Evolutionary conservation across 2,329 filamentous ascomycete species (phyloP), one percentile per base, ranked within the genome.

Genomic region (Alternaria viburni): DNA sequence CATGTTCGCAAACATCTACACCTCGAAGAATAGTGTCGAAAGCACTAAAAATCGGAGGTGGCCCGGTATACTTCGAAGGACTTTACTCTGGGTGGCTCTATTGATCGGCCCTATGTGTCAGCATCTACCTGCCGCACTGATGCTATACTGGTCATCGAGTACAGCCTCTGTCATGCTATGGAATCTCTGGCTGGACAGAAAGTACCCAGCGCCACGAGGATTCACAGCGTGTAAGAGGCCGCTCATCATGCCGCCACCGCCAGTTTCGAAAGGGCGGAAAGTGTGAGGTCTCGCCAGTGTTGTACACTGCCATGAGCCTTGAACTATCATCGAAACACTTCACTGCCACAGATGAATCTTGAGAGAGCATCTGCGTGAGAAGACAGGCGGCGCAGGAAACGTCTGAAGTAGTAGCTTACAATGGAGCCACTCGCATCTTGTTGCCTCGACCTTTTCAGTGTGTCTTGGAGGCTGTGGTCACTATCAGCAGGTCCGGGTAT

Each of bases 1-100:
- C 5, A 84, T 88, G 61, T 74, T 88, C 15, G 65, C 81, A 8
- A 87, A 86, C 65, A 74, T 88, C 9, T 78, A 73, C 54, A 63
- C 69, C 10, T 64, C 67, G 12, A 76, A 71, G 6, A 74, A 74
- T 36, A 69, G 62, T 2, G 57, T 66, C 21, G 59, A 64, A 3
- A 69, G 46, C 50, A 64, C 57, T 11, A 63, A 57, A 21, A 65
- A 30, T 17, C 49, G 49, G 9, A 52, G 64, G 17, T 68, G 66
- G 65, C 63, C 69, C 11, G 67, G 64, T 8, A 13, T 69, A 8
- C 23, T 76, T 5, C 60, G 81, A 41, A 68, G 70, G 9, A 43
- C 71, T 3, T 52, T 76, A 11, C 62, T 82, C n/a, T 64, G 57
- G 6, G 57, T 80, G n/a, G 66, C 74, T 10, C 57, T 77, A 3